phyloP scores from a whole-genome alignment of 2,329 filamentous ascomycete species.

The Colletotrichum kahawae region DNA sequence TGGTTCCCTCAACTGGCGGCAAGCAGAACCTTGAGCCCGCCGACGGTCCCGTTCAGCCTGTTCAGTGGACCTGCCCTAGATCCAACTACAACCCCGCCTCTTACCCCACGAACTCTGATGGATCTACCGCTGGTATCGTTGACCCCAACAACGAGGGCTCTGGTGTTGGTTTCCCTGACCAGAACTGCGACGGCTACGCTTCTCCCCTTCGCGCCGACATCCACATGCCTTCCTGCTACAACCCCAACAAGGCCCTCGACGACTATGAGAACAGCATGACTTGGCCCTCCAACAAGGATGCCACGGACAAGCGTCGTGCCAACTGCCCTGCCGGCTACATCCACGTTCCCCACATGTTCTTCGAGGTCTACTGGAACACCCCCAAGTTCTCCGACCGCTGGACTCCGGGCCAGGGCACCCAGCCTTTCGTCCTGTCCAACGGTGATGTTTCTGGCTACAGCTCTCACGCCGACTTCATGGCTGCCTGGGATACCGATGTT shows the following conservation, averaged over 20 bases:
- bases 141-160: conserved; percentile 59
- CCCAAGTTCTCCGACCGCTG: conserved; percentile 56
- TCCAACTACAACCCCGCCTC: conserved; percentile 50
- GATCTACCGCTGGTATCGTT: conserved; percentile 57
- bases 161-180: conserved; percentile 71
- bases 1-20: conserved; percentile 58
- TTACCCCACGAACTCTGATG: conserved; percentile 61
- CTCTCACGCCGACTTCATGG: conserved; percentile 74
- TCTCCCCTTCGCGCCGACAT: conserved; percentile 70
- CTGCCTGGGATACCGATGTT: conserved; percentile 71
- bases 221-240: conserved; percentile 78
- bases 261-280: conserved; percentile 70
- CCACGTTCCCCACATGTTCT: conserved; percentile 63
- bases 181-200: conserved; percentile 67
- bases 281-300: conserved; percentile 56
- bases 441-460: conserved; percentile 75
- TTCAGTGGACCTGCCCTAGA: conserved; percentile 67
- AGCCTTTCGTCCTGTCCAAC: conserved; percentile 72
- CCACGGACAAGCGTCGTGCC: conserved; percentile 49
- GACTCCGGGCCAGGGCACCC: conserved; percentile 56
- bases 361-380: conserved; percentile 67
- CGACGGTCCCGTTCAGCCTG: conserved; percentile 55
- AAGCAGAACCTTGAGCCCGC: conserved; percentile 55
- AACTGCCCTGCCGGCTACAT: conserved; percentile 61
- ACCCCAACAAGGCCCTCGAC: conserved; percentile 63